Conservation (phyloP, 768 basidiomycete species). For the Naganishia vaughanmartiniae region DNA sequence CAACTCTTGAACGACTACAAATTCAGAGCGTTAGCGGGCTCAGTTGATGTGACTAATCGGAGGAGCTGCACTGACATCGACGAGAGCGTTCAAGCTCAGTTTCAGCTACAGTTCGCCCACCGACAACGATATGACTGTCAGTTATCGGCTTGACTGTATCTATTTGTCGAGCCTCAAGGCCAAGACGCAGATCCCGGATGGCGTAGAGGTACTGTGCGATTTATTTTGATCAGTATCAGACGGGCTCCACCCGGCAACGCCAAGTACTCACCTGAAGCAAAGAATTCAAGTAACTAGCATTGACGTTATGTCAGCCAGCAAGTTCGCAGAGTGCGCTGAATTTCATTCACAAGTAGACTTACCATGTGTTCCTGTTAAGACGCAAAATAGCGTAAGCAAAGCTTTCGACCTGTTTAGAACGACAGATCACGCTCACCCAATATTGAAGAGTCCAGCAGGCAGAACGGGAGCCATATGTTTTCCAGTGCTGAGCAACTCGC, state of each 20-base stretch:
- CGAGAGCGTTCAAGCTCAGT: constrained; percentile 43
- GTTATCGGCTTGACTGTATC: constrained; percentile 1
- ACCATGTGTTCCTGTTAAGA: constrained; percentile 49
- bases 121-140: constrained; percentile 29
- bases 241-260: not conserved
- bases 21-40: not conserved
- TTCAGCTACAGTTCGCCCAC: constrained; percentile 19
- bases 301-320: not conserved
- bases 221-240: not conserved
- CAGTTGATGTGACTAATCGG: constrained; percentile 40
- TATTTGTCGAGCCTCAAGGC: constrained; percentile 43
- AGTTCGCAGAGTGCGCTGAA: too few relatives aligned
- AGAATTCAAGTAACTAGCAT: constrained; percentile 48
- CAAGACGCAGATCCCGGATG: constrained; percentile 45
- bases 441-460: constrained; percentile 32
- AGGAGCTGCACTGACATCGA: constrained; percentile 40
- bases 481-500: constrained; percentile 13
- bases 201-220: constrained; percentile 43
- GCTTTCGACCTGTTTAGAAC: not conserved
- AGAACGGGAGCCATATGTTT: not conserved
- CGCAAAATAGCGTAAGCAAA: not conserved
- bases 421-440: constrained; percentile 27
- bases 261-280: constrained; percentile 37
- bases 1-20: constrained; percentile 31
- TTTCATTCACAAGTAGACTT: constrained; percentile 2